These are phyloP conservation scores for Urtica urens DNA, from an alignment of 306 rosid genomes.

Conservation along the genomic window DNA sequence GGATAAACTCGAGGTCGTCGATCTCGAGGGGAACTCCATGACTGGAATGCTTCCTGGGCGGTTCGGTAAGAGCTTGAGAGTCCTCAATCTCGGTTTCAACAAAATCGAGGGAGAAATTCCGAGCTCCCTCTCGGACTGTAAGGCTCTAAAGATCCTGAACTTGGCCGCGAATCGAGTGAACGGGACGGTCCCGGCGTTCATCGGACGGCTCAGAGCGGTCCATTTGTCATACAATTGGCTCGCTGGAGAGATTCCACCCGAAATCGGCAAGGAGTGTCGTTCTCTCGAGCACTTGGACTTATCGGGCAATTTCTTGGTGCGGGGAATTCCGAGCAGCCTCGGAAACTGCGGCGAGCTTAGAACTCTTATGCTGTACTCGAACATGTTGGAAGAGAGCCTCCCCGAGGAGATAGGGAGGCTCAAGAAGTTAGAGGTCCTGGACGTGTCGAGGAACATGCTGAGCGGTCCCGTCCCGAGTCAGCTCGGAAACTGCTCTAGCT, in stretches of 20 bases:
- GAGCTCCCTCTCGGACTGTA: slow-evolving; percentile 21
- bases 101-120: slow-evolving; percentile 56
- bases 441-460: slow-evolving; percentile 78
- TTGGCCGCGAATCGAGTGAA: slow-evolving; percentile 55
- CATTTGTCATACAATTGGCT: slow-evolving; percentile 53
- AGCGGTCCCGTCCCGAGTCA: slow-evolving; percentile 45
- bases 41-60: slow-evolving; percentile 44
- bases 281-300: slow-evolving; percentile 80
- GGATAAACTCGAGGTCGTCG: slow-evolving; percentile 69
- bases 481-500: slow-evolving; percentile 56
- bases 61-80: slow-evolving; percentile 32
- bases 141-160: slow-evolving; percentile 52
- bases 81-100: slow-evolving; percentile 72
- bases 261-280: slow-evolving; percentile 59
- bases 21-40: slow-evolving; percentile 66
- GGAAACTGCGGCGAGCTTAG: slow-evolving; percentile 55
- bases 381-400: slow-evolving; percentile 53
- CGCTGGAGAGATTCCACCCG: slow-evolving; percentile 42
- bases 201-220: slow-evolving; percentile 49
- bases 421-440: slow-evolving; percentile 49
- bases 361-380: slow-evolving; percentile 58
- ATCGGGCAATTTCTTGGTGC: slow-evolving; percentile 52
- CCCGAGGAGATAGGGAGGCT: slow-evolving; percentile 58
- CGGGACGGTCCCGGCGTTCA: slow-evolving; percentile 58
- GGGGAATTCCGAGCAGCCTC: slow-evolving; percentile 47